phyloP scores from a whole-genome alignment of 495 filamentous ascomycete genomes.

The Daldinia concentrica region DNA sequence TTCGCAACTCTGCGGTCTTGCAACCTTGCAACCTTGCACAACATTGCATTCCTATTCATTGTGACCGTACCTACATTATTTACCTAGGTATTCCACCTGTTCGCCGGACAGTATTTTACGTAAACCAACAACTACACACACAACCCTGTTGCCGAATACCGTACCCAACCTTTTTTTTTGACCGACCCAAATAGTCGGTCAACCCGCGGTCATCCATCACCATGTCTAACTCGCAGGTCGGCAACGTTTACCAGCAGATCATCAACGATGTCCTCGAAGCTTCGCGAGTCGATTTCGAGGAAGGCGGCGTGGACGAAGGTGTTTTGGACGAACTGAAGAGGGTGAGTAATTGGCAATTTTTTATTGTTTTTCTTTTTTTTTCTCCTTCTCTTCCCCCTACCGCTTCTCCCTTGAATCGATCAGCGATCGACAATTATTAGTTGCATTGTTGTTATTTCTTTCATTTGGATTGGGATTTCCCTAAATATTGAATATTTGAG shows the following conservation, averaged over 20 bases:
- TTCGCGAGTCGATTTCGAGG: conserved; percentile 95
- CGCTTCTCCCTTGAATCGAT: conserved; percentile 20
- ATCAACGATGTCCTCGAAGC: conserved; percentile 90
- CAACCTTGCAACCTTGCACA: not conserved
- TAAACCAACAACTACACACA: not conserved
- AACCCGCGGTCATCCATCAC: conserved; percentile 26
- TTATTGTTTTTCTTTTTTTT: conserved; percentile 42
- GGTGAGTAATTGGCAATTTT: conserved; percentile 63
- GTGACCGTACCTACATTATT: conserved; percentile 2
- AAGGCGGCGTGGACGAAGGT: conserved; percentile 87
- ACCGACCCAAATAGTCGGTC: conserved; percentile 1
- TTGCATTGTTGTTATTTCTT: conserved; percentile 6
- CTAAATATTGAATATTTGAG: not conserved
- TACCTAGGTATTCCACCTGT: not conserved
- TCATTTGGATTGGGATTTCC: not conserved
- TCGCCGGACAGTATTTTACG: not conserved
- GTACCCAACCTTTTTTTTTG: not conserved
- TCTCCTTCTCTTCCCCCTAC: conserved; percentile 30
- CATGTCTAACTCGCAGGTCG: conserved; percentile 68
- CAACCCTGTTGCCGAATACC: not conserved
- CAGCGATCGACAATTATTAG: conserved; percentile 6
- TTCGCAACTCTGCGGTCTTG: not conserved
- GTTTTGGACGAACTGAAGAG: conserved; percentile 84
- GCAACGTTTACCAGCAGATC: conserved; percentile 84
- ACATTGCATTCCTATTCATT: not conserved